Evolutionary conservation across 495 filamentous ascomycete genomes (phyloP).

Genomic region (Aspergillus coremiiformis): DNA sequence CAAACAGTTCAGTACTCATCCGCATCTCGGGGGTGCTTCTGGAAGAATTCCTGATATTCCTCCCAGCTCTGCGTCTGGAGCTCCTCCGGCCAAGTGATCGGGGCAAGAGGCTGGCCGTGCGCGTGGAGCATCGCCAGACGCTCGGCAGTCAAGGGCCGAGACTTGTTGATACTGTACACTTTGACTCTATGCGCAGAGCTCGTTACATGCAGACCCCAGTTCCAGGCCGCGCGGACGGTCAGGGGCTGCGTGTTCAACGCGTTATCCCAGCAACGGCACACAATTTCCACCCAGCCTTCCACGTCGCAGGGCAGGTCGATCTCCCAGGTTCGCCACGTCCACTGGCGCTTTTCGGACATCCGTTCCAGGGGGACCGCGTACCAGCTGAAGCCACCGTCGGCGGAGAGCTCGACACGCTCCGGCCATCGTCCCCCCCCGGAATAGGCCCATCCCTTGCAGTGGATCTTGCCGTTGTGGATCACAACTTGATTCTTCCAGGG

Average conservation of each 20-base stretch:
- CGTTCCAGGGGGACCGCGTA: conserved; percentile 27
- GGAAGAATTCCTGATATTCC: conserved; percentile 42
- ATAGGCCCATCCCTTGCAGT: conserved; percentile 40
- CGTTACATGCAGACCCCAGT: conserved; percentile 62
- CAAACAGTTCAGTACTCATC: no score
- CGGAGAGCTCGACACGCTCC: conserved; percentile 38
- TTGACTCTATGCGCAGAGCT: conserved; percentile 56
- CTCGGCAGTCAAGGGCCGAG: conserved; percentile 36
- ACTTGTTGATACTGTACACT: conserved; percentile 56
- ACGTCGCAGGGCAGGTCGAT: conserved; percentile 33
- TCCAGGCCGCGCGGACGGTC: conserved; percentile 34
- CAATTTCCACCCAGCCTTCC: conserved; percentile 40
- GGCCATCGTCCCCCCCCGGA: conserved; percentile 40
- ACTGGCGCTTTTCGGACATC: conserved; percentile 29
- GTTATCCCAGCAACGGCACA: conserved; percentile 38
- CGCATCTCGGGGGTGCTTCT: conserved; percentile 41
- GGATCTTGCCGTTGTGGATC: conserved; percentile 28
- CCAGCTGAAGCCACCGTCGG: conserved; percentile 37
- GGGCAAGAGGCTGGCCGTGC: conserved; percentile 39
- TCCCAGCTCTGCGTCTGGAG: conserved; percentile 39
- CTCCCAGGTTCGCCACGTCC: conserved; percentile 36
- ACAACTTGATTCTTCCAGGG: conserved; percentile 26
- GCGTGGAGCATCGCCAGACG: conserved; percentile 43
- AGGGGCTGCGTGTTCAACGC: conserved; percentile 36
- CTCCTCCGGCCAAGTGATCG: conserved; percentile 43